phyloP scores from a whole-genome alignment of 345 rosid species.

The Brassica carinata region DNA sequence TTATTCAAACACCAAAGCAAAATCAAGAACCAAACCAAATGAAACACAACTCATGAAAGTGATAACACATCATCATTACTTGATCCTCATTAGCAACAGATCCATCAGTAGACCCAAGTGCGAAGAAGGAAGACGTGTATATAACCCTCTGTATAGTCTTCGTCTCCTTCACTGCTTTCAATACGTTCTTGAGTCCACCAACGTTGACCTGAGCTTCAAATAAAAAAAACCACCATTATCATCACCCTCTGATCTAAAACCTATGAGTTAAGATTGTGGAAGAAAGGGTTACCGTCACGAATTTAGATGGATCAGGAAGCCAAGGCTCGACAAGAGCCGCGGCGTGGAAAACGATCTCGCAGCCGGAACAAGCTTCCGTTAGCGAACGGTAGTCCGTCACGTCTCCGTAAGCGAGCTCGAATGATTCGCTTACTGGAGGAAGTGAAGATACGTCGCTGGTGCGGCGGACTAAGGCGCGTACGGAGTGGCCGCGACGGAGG shows the following conservation, averaged over 20 bases:
- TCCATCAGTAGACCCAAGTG: conserved; percentile 85
- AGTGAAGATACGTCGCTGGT: conserved; percentile 73
- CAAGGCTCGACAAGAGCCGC: conserved; percentile 94
- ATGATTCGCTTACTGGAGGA: conserved; percentile 36
- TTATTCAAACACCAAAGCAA: conserved; percentile 18
- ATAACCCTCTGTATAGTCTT: conserved; percentile 59
- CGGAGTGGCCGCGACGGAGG: conserved; percentile 55
- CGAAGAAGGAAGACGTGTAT: conserved; percentile 89
- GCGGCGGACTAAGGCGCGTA: conserved; percentile 83
- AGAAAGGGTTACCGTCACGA: conserved; percentile 55
- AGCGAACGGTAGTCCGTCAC: conserved; percentile 70
- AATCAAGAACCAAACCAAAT: not conserved
- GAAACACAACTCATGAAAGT: not conserved
- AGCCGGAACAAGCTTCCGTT: conserved; percentile 64
- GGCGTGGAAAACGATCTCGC: conserved; percentile 75
- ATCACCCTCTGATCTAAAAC: not conserved
- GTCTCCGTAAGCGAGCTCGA: conserved; percentile 83
- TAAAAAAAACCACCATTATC: not conserved
- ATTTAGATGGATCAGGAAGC: conserved; percentile 81
- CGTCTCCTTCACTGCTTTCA: conserved; percentile 63
- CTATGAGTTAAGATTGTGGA: not conserved
- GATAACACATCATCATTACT: conserved; percentile 35
- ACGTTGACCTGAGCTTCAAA: conserved; percentile 73
- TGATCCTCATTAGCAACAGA: conserved; percentile 72
- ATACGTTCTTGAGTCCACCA: conserved; percentile 73